phyloP scores from a whole-genome alignment of 2,329 filamentous ascomycete species.

The Ophiostoma novo-ulmi region DNA sequence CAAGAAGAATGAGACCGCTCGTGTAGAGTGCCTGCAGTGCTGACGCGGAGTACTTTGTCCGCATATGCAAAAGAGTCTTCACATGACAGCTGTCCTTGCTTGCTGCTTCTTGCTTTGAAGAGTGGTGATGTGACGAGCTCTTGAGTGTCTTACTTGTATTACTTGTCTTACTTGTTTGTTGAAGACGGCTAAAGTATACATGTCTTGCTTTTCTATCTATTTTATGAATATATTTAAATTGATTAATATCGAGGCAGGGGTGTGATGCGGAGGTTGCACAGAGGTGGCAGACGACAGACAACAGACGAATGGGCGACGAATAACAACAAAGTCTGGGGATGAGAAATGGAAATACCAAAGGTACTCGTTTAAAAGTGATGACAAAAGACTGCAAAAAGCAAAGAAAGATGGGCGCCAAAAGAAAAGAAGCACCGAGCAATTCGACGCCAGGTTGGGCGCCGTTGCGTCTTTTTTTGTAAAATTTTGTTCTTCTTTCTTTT shows the following conservation, averaged over 20 bases:
- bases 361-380: neutral
- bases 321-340: neutral
- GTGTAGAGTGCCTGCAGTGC: neutral
- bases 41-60: constrained; percentile 8
- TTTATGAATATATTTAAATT: neutral
- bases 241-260: neutral
- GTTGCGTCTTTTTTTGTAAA: neutral
- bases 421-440: neutral
- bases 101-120: neutral
- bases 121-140: neutral
- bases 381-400: neutral
- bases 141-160: neutral
- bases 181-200: neutral
- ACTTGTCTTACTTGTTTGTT: neutral
- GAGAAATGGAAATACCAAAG: neutral
- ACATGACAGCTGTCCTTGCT: constrained; percentile 2
- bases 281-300: too few relatives aligned
- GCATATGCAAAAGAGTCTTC: neutral
- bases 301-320: neutral
- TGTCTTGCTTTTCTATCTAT: neutral
- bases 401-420: neutral
- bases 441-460: neutral
- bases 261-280: neutral
- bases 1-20: too few relatives aligned
- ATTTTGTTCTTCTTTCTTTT: neutral